These are phyloP conservation scores for Sporothrix brunneoviolacea DNA, from an alignment of 2,329 filamentous ascomycete genomes.

Conservation along the genomic window DNA sequence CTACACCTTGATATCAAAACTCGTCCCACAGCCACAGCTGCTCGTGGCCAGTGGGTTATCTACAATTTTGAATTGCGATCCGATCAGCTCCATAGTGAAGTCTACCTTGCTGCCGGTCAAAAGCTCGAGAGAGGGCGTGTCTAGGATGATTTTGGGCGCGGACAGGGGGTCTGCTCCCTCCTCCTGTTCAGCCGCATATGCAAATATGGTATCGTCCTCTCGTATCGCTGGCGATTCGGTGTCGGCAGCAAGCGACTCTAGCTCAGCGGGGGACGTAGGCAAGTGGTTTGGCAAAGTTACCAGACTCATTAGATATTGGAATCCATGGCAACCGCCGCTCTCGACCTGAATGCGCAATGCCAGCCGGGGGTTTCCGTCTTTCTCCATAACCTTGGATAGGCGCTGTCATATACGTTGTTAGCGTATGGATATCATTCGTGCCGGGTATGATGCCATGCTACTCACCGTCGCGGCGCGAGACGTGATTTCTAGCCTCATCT, in stretches of 20 bases:
- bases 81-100: conserved; percentile 91
- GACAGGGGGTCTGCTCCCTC: conserved; percentile 30
- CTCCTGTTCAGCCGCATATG: conserved; percentile 53
- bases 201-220: conserved; percentile 85
- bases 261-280: conserved; percentile 10
- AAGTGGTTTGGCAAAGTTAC: conserved; percentile 49
- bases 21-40: conserved; percentile 94
- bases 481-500: conserved; percentile 77
- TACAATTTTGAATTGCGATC: conserved; percentile 85
- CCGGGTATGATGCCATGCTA: too few species aligned
- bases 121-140: conserved; percentile 78
- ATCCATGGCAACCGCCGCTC: conserved; percentile 92
- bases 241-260: conserved; percentile 19
- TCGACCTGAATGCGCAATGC: conserved; percentile 90
- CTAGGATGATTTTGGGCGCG: conserved; percentile 76
- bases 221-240: conserved; percentile 32
- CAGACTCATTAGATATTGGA: conserved; percentile 92
- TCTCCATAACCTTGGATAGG: conserved; percentile 67
- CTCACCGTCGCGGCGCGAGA: conserved; percentile 70
- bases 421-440: background rate
- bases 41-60: conserved; percentile 89
- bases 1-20: conserved; percentile 82
- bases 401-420: conserved; percentile 45
- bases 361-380: conserved; percentile 67
- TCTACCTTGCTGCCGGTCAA: conserved; percentile 92